Percentiles rank a stretch among this genome's conserved stretches.
phyloP scores from a whole-genome alignment of 768 basidiomycete species.

The Xerocomellus dryophilus region DNA sequence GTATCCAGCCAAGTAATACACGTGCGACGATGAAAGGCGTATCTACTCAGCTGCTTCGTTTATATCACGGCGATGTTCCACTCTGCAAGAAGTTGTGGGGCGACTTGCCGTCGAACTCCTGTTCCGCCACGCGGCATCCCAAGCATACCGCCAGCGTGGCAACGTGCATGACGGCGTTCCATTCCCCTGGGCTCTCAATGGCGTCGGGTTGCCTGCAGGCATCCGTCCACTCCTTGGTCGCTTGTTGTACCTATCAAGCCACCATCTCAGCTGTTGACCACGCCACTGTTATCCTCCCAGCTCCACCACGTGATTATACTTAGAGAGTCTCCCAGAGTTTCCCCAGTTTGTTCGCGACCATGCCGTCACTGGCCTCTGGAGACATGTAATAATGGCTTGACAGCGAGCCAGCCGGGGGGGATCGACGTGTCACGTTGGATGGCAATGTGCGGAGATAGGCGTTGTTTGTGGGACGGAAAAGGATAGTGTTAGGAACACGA shows the following conservation, averaged over 20 bases:
- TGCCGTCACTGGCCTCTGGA: slow-evolving; percentile 14
- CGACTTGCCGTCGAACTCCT: slow-evolving; percentile 2
- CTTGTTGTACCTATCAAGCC: slow-evolving; percentile 20
- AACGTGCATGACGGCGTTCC: slow-evolving; percentile 15
- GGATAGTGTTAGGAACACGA: slow-evolving; percentile 15
- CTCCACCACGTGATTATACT: slow-evolving; percentile 3
- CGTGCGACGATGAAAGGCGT: neutral
- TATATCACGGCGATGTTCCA: neutral
- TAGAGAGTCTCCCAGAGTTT: neutral
- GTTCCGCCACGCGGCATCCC: slow-evolving; percentile 13
- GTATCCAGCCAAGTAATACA: neutral
- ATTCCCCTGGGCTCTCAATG: slow-evolving; percentile 8
- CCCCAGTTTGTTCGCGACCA: slow-evolving; percentile 8
- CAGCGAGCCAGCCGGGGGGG: slow-evolving; percentile 3
- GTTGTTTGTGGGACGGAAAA: slow-evolving; percentile 17
- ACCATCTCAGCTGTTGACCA: slow-evolving; percentile 1
- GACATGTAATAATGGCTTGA: slow-evolving; percentile 4
- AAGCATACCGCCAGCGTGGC: slow-evolving; percentile 5
- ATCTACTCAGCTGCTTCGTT: neutral
- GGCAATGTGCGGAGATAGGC: slow-evolving; percentile 18
- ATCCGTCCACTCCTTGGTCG: neutral
- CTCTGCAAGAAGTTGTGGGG: neutral
- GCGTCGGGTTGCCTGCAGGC: slow-evolving; percentile 14
- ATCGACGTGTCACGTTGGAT: slow-evolving; percentile 23
- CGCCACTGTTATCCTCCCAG: slow-evolving; percentile 11